Base-by-base conservation (phyloP, 148 eudicot species). In the Mesembryanthemum crystallinum region DNA sequence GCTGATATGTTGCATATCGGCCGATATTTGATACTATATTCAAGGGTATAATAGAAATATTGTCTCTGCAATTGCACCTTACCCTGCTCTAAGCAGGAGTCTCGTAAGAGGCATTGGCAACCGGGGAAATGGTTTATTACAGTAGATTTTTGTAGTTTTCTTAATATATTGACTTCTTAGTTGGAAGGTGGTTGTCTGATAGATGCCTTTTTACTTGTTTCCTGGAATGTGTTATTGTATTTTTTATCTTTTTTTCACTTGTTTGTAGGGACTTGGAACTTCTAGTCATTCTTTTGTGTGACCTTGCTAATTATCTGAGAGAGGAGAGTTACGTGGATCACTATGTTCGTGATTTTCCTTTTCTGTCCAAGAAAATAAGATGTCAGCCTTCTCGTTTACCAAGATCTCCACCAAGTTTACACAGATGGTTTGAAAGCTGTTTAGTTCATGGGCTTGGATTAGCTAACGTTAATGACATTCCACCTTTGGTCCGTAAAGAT, bases 291-390 rank as follows among this genome's bases (percentile, higher is more conserved):
- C 88, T 96, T 39, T 79, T 92, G 78, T 87, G 84, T 77, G 83
- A 88, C 69, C 77, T 91, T 73, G 92, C 95, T 79, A 83, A 70
- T 73, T 79, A 84, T 80, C 77, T 96, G 73, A 88, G 85, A 20
- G 95, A 91, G 81, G 83, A 70, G 75, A 85, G 82, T 78, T 92
- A 89, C 77, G 76, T 88, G 82, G 99, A 96, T 78, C 86, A 96
- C 82, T 96, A 96, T 75, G 64, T 91, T 61, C 95, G 98, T 67
- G 99, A 96, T 84, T 96, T 96, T 83, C 99, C 99, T 68, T 73
- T 77, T 69, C 87, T 92, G 39, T 88, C 89, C 65, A 69, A 77
- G 80, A 84, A 82, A 55, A 76, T 71, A 55, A 75, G 73, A 32
- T 54, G 69, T 23, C 80, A 69, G 79, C 65, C 72, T 74, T 64